phyloP scores from a whole-genome alignment of 176 grass and related monocot species.

The Chrysopogon serrulatus region DNA sequence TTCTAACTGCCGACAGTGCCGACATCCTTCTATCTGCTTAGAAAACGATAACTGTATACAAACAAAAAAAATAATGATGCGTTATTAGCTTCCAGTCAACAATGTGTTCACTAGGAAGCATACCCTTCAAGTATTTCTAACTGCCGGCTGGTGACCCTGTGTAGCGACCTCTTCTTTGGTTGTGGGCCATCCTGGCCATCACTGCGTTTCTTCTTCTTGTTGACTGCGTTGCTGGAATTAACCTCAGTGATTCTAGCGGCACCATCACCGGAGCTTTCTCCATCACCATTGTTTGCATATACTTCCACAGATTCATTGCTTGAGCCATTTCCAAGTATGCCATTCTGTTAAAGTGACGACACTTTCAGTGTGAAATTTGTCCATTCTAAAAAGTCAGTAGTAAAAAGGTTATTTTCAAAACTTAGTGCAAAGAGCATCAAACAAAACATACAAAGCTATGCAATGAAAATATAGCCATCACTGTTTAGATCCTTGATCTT shows the following conservation, averaged over 20 bases:
- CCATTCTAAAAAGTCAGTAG: background rate
- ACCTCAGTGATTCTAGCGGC: background rate
- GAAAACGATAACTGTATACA: background rate
- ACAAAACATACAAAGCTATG: background rate
- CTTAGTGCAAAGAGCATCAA: background rate
- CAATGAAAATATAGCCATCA: background rate
- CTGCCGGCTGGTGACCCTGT: conserved; percentile 18
- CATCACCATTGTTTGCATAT: background rate
- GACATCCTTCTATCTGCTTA: background rate
- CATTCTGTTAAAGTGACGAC: background rate
- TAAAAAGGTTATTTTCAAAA: background rate
- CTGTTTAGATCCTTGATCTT: background rate
- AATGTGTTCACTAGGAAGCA: background rate
- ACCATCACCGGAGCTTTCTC: background rate
- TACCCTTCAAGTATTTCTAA: conserved; percentile 33
- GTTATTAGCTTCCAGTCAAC: background rate
- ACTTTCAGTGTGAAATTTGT: background rate
- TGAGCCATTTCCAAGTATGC: background rate
- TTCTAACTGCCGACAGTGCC: background rate
- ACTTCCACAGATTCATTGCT: background rate
- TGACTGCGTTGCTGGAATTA: background rate
- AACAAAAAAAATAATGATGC: background rate
- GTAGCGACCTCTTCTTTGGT: conserved; percentile 7
- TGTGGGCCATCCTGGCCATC: background rate
- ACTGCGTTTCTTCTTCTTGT: background rate